A percentile compares a stretch with the other conserved stretches of the same genome.
phyloP scores from a whole-genome alignment of 2,329 filamentous ascomycete genomes.

The Sphaerostilbella broomeana region DNA sequence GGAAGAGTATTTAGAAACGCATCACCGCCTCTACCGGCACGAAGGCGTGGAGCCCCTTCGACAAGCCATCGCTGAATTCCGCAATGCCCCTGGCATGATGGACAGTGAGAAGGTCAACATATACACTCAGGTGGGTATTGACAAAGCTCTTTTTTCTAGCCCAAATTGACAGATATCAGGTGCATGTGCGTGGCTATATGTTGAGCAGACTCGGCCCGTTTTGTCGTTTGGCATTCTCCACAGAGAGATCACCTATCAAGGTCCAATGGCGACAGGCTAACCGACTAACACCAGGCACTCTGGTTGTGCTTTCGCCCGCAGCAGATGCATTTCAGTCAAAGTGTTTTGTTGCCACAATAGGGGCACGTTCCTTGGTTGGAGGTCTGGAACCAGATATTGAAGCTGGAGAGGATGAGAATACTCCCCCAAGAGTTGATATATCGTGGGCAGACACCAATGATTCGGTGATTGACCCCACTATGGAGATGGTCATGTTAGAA shows the following conservation, averaged over 20 bases:
- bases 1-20: slow-evolving; percentile 58
- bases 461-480: slow-evolving; percentile 58
- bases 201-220: slow-evolving; percentile 58
- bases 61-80: slow-evolving; percentile 54
- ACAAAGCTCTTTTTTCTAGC: too few species aligned
- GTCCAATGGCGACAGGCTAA: slow-evolving; percentile 58
- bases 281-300: slow-evolving; percentile 44
- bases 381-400: slow-evolving; percentile 50
- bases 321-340: slow-evolving; percentile 56
- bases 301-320: slow-evolving; percentile 47
- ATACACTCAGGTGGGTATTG: slow-evolving; percentile 60
- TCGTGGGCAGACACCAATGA: slow-evolving; percentile 59
- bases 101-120: slow-evolving; percentile 56
- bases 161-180: too few species aligned
- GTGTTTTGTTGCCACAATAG: slow-evolving; percentile 66
- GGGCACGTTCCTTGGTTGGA: slow-evolving; percentile 55
- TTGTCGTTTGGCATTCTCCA: slow-evolving; percentile 64
- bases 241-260: slow-evolving; percentile 54
- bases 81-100: slow-evolving; percentile 42
- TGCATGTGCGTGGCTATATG: slow-evolving; percentile 58
- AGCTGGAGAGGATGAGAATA: slow-evolving; percentile 16
- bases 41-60: slow-evolving; percentile 66
- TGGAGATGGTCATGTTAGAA: slow-evolving; percentile 74
- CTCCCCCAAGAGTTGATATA: slow-evolving; percentile 66
- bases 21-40: slow-evolving; percentile 70